Evolutionary conservation across 2,329 filamentous ascomycete genomes (phyloP), one percentile per base, ranked within the genome.

Genomic region (Apiospora saccharicola): DNA sequence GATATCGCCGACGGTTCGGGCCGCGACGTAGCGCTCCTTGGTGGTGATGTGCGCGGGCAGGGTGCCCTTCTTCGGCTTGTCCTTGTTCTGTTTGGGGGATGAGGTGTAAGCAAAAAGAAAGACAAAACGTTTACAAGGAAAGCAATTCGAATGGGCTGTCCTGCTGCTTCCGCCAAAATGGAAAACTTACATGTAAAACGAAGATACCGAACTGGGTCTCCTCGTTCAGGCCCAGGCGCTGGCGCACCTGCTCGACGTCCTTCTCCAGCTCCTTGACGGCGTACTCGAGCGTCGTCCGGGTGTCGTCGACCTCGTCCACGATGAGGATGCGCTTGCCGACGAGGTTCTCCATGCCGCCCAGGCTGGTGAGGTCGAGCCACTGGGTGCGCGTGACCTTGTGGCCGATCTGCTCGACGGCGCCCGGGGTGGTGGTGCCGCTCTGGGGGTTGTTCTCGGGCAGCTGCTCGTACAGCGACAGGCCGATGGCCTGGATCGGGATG

Each of bases 401-500:
- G 76, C 96, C 96, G 61, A 93, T 92, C 75, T 88, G 85, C 85
- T 99, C 96, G 79, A 94, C 87, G 73, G 85, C 83, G 71, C 82
- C 81, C 34, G 72, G 72, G 64, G 71, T 74, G 69, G 85, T 83
- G 73, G 85, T 85, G 69, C 78, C 78, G 72, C 84, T 82, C 72
- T 87, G 85, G 72, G 89, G 88, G 75, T 88, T 87, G 73, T 86
- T 86, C 69, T 84, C 79, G 73, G 87, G 81, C 68, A 98, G 92
- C 75, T 91, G 89, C 86, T 99, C 96, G 88, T 99, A 99, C 71
- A 99, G 92, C 30, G 96, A 98, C 75, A 99, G 92, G 68, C 96
- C 96, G 83, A 99, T 99, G 76, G 96, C 96, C 89, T 99, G 96
- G 84, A 99, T 99, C 77, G 96, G 96, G 80, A 99, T 99, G 87